phyloP scores from a whole-genome alignment of 179 eudicot species.

The Beta macrorhiza region DNA sequence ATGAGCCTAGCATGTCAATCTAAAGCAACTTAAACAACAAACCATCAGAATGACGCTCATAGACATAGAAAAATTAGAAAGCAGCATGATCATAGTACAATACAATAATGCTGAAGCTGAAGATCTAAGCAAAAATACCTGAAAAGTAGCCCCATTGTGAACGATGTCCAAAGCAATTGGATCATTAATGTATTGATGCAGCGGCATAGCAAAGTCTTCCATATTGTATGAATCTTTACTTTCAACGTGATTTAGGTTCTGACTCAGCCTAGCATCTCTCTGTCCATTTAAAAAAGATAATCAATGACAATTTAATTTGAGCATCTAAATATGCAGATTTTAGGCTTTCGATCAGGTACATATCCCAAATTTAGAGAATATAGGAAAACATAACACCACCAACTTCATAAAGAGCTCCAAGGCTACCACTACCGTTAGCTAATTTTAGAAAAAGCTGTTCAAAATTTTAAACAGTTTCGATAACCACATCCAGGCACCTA shows the following conservation, averaged over 20 bases:
- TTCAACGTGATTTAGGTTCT: slow-evolving; percentile 27
- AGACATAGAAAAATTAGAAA: neutral
- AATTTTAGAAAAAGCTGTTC: neutral
- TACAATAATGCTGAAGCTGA: slow-evolving; percentile 2
- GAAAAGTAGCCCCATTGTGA: slow-evolving; percentile 98
- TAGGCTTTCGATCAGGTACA: neutral
- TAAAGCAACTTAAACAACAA: neutral
- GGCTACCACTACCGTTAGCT: neutral
- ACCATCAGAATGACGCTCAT: neutral
- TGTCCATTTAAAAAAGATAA: slow-evolving; percentile 29
- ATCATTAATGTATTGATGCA: slow-evolving; percentile 60
- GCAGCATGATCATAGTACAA: neutral
- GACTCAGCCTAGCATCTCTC: slow-evolving; percentile 68
- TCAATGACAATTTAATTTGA: neutral
- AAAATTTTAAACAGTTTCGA: neutral
- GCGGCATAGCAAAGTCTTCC: slow-evolving; percentile 71
- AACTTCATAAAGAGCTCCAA: neutral
- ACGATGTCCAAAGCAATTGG: slow-evolving; percentile 81
- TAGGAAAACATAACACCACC: neutral
- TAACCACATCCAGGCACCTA: neutral
- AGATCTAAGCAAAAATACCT: slow-evolving; percentile 45
- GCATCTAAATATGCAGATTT: slow-evolving; percentile 2
- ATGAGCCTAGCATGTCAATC: neutral
- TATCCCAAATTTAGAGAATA: neutral
- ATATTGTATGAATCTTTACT: slow-evolving; percentile 62